Conservation (phyloP, 2,329 filamentous ascomycete species). For the Lasiodiplodia sp. region DNA sequence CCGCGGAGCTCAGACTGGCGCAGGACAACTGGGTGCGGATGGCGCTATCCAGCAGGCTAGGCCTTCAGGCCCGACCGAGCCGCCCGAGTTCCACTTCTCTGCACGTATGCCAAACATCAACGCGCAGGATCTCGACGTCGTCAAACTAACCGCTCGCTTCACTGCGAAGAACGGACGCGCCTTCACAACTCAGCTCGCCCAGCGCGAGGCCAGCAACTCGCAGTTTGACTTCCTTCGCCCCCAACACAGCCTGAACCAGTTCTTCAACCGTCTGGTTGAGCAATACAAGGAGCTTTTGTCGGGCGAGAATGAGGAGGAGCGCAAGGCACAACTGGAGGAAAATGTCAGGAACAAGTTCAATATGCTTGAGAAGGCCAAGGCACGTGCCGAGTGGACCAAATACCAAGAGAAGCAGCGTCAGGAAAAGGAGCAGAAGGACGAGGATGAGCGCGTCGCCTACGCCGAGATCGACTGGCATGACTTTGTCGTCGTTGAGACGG, state of each 20-base stretch:
- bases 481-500: conserved; percentile 94
- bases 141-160: conserved; percentile 83
- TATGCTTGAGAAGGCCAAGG: conserved; percentile 79
- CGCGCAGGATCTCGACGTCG: conserved; percentile 82
- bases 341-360: conserved; percentile 83
- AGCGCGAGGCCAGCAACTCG: conserved; percentile 86
- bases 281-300: conserved; percentile 86
- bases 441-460: conserved; percentile 78
- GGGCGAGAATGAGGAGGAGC: conserved; percentile 73
- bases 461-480: conserved; percentile 98
- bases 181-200: conserved; percentile 89
- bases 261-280: conserved; percentile 90
- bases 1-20: conserved; percentile 78
- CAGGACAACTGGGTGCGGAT: conserved; percentile 74
- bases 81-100: conserved; percentile 88
- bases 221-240: conserved; percentile 97
- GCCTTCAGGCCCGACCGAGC: conserved; percentile 82
- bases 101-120: conserved; percentile 97
- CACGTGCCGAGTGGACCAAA: conserved; percentile 86
- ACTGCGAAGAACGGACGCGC: conserved; percentile 91
- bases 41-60: conserved; percentile 65
- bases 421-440: conserved; percentile 86
- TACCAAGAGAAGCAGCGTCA: conserved; percentile 84
- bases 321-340: conserved; percentile 74
- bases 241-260: conserved; percentile 95